Base-by-base conservation (phyloP, 192 early-diverging fungal species). In the Phlyctochytrium arcticum region DNA sequence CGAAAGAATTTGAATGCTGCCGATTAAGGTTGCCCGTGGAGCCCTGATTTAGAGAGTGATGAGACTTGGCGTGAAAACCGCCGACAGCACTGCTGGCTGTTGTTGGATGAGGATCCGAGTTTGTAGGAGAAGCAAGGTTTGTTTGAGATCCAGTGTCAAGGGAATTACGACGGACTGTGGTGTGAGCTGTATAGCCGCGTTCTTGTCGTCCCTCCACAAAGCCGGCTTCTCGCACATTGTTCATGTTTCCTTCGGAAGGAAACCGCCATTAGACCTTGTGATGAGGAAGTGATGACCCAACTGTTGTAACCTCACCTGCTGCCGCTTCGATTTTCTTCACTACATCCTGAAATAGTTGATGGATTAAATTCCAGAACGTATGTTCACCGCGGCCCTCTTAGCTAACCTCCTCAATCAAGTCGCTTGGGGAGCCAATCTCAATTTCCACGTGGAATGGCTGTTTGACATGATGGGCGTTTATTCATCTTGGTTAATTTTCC, bases 381-480 rank as follows among this genome's bases (percentile, higher is more conserved):
- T 66, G 10, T 42, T 10, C 10, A 42, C n/a, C 10, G n/a, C 10
- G 39, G n/a, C 23, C 21, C 23, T 15, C 12, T 21, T 53, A 21
- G 50, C 21, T 21, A 57, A 57, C 67, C 21, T 74, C 74, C 37
- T 56, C 61, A 3, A 32, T 67, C 49, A 71, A 31, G 35, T 76
- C 74, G 7, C 48, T 44, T 12, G 48, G 75, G 42, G 32, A 54
- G 12, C 58, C 48, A 36, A 75, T 75, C 37, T 75, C 74, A 50
- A 75, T 55, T 62, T 75, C 74, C 27, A 76, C 69, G 39, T 75
- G 74, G 63, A 75, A 77, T 31, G 74, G 74, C 58, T 71, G 46
- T 44, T n/a, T 44, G 39, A 12, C 15, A 44, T 2, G 21, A n/a
- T n/a, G n/a, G n/a, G n/a, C n/a, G n/a, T n/a, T n/a, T n/a, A n/a